These are phyloP conservation scores for Pythium dissotocum DNA, from an alignment of 352 stramenopile species.

Conservation along the genomic window DNA sequence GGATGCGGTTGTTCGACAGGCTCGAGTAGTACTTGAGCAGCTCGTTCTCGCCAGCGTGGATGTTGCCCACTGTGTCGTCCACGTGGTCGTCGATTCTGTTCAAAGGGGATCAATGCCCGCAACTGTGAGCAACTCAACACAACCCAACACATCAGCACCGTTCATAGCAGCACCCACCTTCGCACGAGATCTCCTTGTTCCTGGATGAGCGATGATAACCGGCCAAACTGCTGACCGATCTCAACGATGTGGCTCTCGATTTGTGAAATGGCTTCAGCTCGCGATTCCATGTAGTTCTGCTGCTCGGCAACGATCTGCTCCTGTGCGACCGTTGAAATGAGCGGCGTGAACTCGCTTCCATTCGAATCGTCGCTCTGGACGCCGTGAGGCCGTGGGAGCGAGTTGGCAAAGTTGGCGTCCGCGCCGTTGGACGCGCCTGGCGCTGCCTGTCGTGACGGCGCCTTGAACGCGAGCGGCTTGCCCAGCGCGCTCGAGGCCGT, in stretches of 20 bases:
- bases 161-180: conserved; percentile 37
- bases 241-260: conserved; percentile 89
- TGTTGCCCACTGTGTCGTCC: conserved; percentile 74
- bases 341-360: conserved; percentile 52
- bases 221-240: conserved; percentile 81
- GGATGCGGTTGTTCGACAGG: conserved; percentile 86
- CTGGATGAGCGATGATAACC: conserved; percentile 77
- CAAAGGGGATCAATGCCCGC: neutral
- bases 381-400: conserved; percentile 59
- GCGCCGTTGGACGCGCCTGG: conserved; percentile 8
- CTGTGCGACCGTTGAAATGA: conserved; percentile 76
- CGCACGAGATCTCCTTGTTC: conserved; percentile 81
- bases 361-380: conserved; percentile 38
- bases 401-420: conserved; percentile 47
- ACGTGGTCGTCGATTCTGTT: conserved; percentile 85
- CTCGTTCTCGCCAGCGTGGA: conserved; percentile 77
- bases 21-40: conserved; percentile 85
- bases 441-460: conserved; percentile 24
- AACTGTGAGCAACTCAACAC: neutral
- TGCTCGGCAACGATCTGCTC: conserved; percentile 76
- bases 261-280: conserved; percentile 75
- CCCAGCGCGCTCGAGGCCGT: conserved; percentile 66
- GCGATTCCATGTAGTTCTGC: conserved; percentile 75
- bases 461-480: conserved; percentile 76
- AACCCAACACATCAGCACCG: neutral